Conservation (phyloP, 1,284 basidiomycete genomes). For the Cryptococcus wingfieldii region DNA sequence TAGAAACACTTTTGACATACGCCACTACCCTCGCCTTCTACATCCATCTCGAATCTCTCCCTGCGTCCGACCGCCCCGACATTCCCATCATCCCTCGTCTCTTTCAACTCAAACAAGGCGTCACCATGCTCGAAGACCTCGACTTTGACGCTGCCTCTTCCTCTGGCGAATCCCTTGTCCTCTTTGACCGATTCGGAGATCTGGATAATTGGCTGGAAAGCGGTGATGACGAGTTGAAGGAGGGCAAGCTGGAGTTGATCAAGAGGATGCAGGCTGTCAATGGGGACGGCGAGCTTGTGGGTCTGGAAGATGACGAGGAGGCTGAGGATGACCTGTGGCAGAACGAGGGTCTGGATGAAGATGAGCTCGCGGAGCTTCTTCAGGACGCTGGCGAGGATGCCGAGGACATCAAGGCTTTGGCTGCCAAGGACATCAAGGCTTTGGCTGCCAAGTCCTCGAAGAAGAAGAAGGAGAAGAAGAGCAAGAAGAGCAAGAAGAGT, state of each 20-base stretch:
- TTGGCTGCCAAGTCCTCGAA: slow-evolving; percentile 29
- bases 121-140: slow-evolving; percentile 75
- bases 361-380: slow-evolving; percentile 39
- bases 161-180: slow-evolving; percentile 52
- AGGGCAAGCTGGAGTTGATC: slow-evolving; percentile 38
- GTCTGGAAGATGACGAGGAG: slow-evolving; percentile 27
- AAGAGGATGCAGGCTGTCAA: slow-evolving; percentile 14
- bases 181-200: slow-evolving; percentile 1
- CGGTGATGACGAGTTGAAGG: slow-evolving; percentile 34
- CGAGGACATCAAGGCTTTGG: slow-evolving; percentile 19
- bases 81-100: slow-evolving; percentile 80
- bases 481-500: slow-evolving; percentile 28
- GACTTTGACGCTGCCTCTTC: slow-evolving; percentile 57
- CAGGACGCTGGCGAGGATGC: slow-evolving; percentile 26
- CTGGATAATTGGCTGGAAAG: slow-evolving; percentile 16
- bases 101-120: slow-evolving; percentile 75
- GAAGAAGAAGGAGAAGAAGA: slow-evolving; percentile 39
- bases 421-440: slow-evolving; percentile 24
- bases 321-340: slow-evolving; percentile 32
- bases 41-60: slow-evolving; percentile 77
- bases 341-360: slow-evolving; percentile 38
- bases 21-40: slow-evolving; percentile 89
- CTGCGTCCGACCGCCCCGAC: slow-evolving; percentile 53
- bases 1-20: slow-evolving; percentile 85
- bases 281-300: slow-evolving; percentile 15